These are phyloP conservation scores for Lecanicillium sp. DNA, from an alignment of 2,329 filamentous ascomycete species.

Conservation along the genomic window DNA sequence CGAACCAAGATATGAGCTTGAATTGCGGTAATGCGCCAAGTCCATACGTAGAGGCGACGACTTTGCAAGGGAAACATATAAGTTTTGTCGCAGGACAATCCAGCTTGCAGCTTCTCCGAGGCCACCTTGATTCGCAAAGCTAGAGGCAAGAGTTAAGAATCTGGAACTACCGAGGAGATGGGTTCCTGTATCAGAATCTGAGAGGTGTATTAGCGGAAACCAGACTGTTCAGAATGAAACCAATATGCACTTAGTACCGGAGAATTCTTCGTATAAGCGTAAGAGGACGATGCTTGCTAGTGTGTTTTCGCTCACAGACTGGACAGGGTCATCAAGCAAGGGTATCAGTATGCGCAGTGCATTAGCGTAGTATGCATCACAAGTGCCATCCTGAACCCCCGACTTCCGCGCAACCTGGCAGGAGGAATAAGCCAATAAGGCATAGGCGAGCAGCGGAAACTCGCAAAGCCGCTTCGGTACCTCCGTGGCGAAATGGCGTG, in stretches of 20 bases:
- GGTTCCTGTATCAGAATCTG: constrained; percentile 18
- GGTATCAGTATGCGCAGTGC: constrained; percentile 31
- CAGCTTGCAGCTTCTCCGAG: constrained; percentile 37
- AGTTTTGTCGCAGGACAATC: constrained; percentile 40
- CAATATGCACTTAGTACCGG: too few relatives aligned
- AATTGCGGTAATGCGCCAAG: constrained; percentile 24
- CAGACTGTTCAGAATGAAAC: too few relatives aligned
- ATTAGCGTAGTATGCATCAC: constrained; percentile 31
- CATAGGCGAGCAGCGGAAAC: constrained; percentile 28
- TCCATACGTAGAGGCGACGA: constrained; percentile 28
- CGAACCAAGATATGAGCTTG: constrained; percentile 15
- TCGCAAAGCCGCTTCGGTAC: constrained; percentile 30
- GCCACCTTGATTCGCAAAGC: constrained; percentile 19
- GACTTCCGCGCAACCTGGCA: constrained; percentile 14
- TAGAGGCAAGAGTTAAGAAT: constrained; percentile 19
- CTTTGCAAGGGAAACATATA: constrained; percentile 35
- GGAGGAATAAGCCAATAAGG: constrained; percentile 18
- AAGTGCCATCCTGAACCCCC: constrained; percentile 18
- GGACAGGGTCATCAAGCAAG: constrained; percentile 23
- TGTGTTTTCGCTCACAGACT: constrained; percentile 28
- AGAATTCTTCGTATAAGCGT: constrained; percentile 32
- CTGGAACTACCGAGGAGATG: constrained; percentile 19
- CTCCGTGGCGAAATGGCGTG: constrained; percentile 30
- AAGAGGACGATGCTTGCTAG: constrained; percentile 29
- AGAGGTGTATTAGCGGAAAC: too few relatives aligned